Evolutionary conservation across 139 green algal genomes (phyloP).

Genomic region (Marvania coccoides): DNA sequence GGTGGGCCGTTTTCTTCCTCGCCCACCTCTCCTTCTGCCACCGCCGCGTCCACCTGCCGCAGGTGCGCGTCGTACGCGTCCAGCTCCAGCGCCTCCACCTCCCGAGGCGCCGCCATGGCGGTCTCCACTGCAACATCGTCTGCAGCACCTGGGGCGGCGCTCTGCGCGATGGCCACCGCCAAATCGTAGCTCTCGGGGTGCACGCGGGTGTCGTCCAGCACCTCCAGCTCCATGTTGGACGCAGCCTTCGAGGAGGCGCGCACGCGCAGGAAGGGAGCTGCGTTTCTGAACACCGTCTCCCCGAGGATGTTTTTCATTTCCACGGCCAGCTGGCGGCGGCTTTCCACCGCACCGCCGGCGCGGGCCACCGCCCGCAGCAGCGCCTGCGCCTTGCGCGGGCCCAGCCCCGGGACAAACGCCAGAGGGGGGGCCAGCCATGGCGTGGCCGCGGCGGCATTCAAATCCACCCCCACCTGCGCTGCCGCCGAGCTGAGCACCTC

Average conservation of each 20-base stretch:
- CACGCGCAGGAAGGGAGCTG: slow-evolving; percentile 59
- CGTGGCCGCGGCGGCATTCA: slow-evolving; percentile 68
- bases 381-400: slow-evolving; percentile 72
- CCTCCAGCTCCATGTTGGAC: slow-evolving; percentile 53
- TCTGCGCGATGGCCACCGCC: slow-evolving; percentile 26
- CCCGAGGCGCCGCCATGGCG: slow-evolving; percentile 17
- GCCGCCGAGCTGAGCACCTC: slow-evolving; percentile 40
- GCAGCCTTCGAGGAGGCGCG: slow-evolving; percentile 22
- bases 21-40: background rate
- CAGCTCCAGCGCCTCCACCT: slow-evolving; percentile 31
- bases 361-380: slow-evolving; percentile 45
- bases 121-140: slow-evolving; percentile 21
- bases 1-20: background rate
- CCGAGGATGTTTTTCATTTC: slow-evolving; percentile 47
- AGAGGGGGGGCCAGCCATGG: slow-evolving; percentile 64
- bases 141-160: background rate
- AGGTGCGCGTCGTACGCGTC: slow-evolving; percentile 2
- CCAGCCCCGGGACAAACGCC: slow-evolving; percentile 76
- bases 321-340: slow-evolving; percentile 26
- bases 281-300: slow-evolving; percentile 62
- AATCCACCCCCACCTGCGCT: slow-evolving; percentile 67
- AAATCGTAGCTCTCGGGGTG: slow-evolving; percentile 53
- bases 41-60: background rate
- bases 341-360: slow-evolving; percentile 19
- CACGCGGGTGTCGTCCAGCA: slow-evolving; percentile 75